Base-by-base conservation (phyloP, 805 yeast species). In the Metschnikowia aberdeeniae region DNA sequence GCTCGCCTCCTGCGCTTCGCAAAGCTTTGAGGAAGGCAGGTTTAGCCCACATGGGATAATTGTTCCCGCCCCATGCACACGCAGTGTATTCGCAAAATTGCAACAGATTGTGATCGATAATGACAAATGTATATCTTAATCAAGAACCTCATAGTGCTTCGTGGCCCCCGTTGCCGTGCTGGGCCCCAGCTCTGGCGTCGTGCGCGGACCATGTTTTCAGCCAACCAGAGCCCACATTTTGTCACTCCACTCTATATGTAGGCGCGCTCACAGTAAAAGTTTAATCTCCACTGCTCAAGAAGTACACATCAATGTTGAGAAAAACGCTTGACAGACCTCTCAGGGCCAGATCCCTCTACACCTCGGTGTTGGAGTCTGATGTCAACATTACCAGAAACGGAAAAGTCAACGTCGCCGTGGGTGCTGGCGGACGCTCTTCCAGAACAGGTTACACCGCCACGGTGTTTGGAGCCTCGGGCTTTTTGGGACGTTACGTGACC, bases 401-500 rank as follows among this genome's bases (percentile, higher is more conserved):
- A 22, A 86, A 88, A 60, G 84, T 89, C 36, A 75, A 81, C 54
- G 63, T 84, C 36, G 64, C 86, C n/a, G 71, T 74, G 30, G 96
- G 96, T 49, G 68, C 78, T 40, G 93, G 95, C 38, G 95, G 95
- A 27, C 75, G 87, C 47, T 84, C 92, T 4, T 86, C 95, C 26
- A 77, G 95, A 70, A 82, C 92, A 7, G 96, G 96, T 2, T 86
- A 81, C 67, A 86, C 90, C 3, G 95, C 90, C 19, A 86, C 96
- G 1, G 93, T 88, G 2, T 88, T 88, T 60, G 96, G 96, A 8
- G 86, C 84, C 31, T 70, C 82, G 38, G 95, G 95, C 1, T 82
- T 84, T 63, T 68, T 88, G 47, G 96, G 96, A 38, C 78, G 88
- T 40, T 77, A 84, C 53, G 64, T 88, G 50, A 76, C 80, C 14